phyloP scores from a whole-genome alignment of 1,284 basidiomycete genomes.

The Heterobasidion occidentale region DNA sequence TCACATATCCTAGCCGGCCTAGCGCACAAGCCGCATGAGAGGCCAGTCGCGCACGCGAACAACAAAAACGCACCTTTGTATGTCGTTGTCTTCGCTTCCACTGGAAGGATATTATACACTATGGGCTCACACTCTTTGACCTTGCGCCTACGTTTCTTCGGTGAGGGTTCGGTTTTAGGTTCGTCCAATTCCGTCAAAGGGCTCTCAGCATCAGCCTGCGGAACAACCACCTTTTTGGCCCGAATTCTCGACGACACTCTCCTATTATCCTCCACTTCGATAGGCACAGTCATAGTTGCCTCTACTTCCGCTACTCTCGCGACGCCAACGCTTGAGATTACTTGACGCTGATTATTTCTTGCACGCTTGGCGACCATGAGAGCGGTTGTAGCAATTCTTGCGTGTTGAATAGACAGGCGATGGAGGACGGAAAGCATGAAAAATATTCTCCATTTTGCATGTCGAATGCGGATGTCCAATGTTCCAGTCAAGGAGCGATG shows the following conservation, averaged over 20 bases:
- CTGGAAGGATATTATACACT: conserved; percentile 66
- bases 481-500: no score
- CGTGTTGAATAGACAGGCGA: background rate
- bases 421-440: background rate
- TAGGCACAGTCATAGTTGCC: background rate
- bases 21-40: conserved; percentile 13
- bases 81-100: conserved; percentile 51
- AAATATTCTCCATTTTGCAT: background rate
- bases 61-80: conserved; percentile 46
- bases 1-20: conserved; percentile 47
- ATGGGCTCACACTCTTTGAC: conserved; percentile 45
- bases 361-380: background rate
- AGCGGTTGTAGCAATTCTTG: background rate
- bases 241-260: conserved; percentile 1
- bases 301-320: background rate
- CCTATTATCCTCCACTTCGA: background rate
- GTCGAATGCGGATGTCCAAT: background rate
- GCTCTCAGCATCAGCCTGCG: background rate
- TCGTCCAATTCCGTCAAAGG: conserved; percentile 6
- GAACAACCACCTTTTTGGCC: background rate
- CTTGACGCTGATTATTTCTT: background rate
- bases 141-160: conserved; percentile 32
- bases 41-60: conserved; percentile 5
- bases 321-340: background rate
- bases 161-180: conserved; percentile 13